A percentile compares a stretch with the other conserved stretches of the same genome.
These are phyloP conservation scores for Skeletonema costatum DNA, from an alignment of 108 stramenopile species.

Conservation along the genomic window DNA sequence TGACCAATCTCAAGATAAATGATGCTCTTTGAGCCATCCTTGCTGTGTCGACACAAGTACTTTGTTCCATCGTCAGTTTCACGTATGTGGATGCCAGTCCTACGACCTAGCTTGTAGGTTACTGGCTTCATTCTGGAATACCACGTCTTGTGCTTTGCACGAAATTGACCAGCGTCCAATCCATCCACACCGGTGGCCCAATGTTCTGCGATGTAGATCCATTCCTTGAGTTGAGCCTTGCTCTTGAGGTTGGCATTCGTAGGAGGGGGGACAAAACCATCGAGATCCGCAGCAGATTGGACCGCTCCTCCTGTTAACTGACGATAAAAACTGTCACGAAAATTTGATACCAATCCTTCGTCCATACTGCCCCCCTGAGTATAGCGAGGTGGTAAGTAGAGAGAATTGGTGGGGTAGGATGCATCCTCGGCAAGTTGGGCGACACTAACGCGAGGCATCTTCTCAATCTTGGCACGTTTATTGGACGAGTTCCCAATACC, in stretches of 20 bases:
- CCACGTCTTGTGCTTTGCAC: slow-evolving; percentile 49
- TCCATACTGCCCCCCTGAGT: slow-evolving; percentile 6
- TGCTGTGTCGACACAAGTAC: slow-evolving; percentile 40
- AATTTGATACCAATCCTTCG: not conserved
- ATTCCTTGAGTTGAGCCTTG: slow-evolving; percentile 30
- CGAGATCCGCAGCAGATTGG: not conserved
- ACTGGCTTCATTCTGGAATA: slow-evolving; percentile 48
- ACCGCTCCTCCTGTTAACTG: slow-evolving; percentile 7
- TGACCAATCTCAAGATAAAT: slow-evolving; percentile 27
- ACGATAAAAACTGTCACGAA: slow-evolving; percentile 34
- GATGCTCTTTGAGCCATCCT: slow-evolving; percentile 35
- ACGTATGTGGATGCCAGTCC: slow-evolving; percentile 48
- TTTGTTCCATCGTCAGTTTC: slow-evolving; percentile 4
- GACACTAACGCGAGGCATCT: not conserved
- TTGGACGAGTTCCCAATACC: not conserved
- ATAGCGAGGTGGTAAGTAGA: slow-evolving; percentile 12
- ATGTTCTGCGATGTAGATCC: slow-evolving; percentile 35
- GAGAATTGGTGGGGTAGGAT: slow-evolving; percentile 7
- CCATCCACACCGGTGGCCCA: slow-evolving; percentile 49
- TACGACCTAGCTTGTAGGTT: slow-evolving; percentile 29
- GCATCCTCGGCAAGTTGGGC: not conserved
- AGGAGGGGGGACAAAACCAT: not conserved
- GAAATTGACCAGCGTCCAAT: slow-evolving; percentile 37
- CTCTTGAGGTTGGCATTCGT: slow-evolving; percentile 34
- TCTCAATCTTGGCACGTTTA: not conserved